These are phyloP conservation scores for Pichia sp. DNA, from an alignment of 1,139 yeast species.

Conservation along the genomic window DNA sequence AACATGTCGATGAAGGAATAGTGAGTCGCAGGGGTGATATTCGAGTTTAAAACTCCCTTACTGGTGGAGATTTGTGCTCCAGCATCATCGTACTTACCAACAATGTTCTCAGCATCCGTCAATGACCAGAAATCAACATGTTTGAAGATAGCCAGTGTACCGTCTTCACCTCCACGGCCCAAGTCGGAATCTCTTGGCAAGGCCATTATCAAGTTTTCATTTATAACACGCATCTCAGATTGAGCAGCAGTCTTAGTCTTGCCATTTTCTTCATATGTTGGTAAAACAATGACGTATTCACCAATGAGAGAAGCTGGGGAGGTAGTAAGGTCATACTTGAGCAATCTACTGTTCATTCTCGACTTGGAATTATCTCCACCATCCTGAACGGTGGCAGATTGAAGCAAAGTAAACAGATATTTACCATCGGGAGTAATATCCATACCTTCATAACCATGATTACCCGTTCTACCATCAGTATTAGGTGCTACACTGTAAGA, in stretches of 20 bases:
- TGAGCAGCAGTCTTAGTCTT: slow-evolving; percentile 29
- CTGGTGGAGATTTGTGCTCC: slow-evolving; percentile 24
- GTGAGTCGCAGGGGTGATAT: slow-evolving; percentile 24
- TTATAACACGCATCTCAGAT: slow-evolving; percentile 26
- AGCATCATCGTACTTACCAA: slow-evolving; percentile 26
- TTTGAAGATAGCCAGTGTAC: slow-evolving; percentile 25
- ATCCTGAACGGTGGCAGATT: slow-evolving; percentile 30
- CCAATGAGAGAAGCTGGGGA: slow-evolving; percentile 21
- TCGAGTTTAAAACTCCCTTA: slow-evolving; percentile 23
- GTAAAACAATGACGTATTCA: slow-evolving; percentile 28
- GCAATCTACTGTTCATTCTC: slow-evolving; percentile 22
- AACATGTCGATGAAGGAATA: slow-evolving; percentile 26
- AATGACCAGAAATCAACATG: slow-evolving; percentile 28
- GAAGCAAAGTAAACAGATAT: slow-evolving; percentile 26
- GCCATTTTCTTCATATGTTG: slow-evolving; percentile 23
- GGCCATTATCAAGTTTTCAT: slow-evolving; percentile 26
- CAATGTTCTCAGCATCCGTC: slow-evolving; percentile 27
- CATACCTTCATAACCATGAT: slow-evolving; percentile 31
- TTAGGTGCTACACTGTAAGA: slow-evolving; percentile 22
- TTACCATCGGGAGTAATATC: slow-evolving; percentile 30
- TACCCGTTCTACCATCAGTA: slow-evolving; percentile 26
- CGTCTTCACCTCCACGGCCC: slow-evolving; percentile 23
- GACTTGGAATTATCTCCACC: slow-evolving; percentile 27
- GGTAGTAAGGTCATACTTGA: slow-evolving; percentile 26
- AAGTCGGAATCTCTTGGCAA: slow-evolving; percentile 28